These are phyloP conservation scores for Cladosporium sp. DNA, from an alignment of 2,329 filamentous ascomycete species.

Conservation along the genomic window DNA sequence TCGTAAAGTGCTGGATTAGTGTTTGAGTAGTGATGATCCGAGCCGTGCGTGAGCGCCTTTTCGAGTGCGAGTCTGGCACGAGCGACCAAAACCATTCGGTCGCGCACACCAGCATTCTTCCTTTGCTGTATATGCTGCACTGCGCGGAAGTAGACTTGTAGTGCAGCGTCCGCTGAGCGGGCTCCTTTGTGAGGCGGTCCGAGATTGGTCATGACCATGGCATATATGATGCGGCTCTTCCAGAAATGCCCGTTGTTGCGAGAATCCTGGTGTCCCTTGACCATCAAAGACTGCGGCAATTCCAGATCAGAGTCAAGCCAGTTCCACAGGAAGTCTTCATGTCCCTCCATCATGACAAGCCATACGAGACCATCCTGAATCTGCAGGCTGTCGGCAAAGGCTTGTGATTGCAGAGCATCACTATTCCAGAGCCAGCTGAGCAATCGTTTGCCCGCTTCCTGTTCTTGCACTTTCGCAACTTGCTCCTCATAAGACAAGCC, in stretches of 20 bases:
- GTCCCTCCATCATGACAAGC: slow-evolving; percentile 31
- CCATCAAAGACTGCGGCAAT: background rate
- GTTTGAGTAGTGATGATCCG: background rate
- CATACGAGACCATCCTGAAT: slow-evolving; percentile 28
- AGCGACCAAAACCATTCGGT: background rate
- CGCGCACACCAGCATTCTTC: background rate
- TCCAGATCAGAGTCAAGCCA: slow-evolving; percentile 29
- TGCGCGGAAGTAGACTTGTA: slow-evolving; percentile 24
- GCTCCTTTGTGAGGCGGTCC: background rate
- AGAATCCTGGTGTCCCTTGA: background rate
- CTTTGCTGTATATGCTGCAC: background rate
- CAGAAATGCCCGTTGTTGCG: slow-evolving; percentile 22
- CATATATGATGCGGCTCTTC: slow-evolving; percentile 25
- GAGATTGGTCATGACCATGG: slow-evolving; percentile 21
- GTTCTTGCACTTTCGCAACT: slow-evolving; percentile 20
- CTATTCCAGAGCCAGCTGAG: slow-evolving; percentile 34
- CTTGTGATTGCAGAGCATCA: slow-evolving; percentile 22
- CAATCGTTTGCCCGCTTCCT: slow-evolving; percentile 30
- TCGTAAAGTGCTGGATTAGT: slow-evolving; percentile 4
- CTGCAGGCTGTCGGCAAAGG: slow-evolving; percentile 25
- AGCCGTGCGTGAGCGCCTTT: background rate
- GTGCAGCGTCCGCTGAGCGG: slow-evolving; percentile 18
- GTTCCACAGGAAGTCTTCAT: slow-evolving; percentile 32
- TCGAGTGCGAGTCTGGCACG: background rate
- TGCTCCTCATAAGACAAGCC: slow-evolving; percentile 20